Base-by-base conservation (phyloP, 2,329 filamentous ascomycete genomes). In the Diaporthe sp. region DNA sequence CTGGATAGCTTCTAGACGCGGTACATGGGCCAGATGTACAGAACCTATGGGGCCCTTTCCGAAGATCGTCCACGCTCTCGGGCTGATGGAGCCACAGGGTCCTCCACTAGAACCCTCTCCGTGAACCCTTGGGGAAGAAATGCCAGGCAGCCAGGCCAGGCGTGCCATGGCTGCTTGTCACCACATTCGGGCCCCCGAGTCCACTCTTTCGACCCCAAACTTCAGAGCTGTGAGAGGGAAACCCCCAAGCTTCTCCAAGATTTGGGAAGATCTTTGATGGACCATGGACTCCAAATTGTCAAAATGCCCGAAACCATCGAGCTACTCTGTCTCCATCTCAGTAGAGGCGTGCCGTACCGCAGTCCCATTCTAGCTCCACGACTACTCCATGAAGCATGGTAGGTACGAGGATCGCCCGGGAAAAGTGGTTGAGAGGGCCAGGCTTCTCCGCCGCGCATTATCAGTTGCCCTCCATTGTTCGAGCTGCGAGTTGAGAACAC, bases 221-320 rank as follows among this genome's bases (percentile, higher is more conserved):
- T 68, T 57, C 49, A 53, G n/a, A 51, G 70, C 61, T 71, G 60
- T 25, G 74, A 75, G 61, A 72, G 74, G 51, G 34, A 55, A 60
- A 71, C 67, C 76, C 68, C 76, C 76, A 77, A 75, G 60, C 44
- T 75, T 75, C 73, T 74, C 76, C 76, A 77, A 75, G 73, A 73
- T 77, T 77, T 73, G 73, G 68, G 39, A 73, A 71, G 75, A 75
- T 74, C 57, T 75, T 61, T 73, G 55, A 76, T 71, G 75, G 68
- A 73, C 51, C 68, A 65, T 73, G 73, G 60, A 72, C 73, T 75
- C 75, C 72, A 73, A 70, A 72, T 25, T 62, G 57, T 53, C 57
- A 73, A 71, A 73, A 53, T 55, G 71, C 71, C 71, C 71, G 71
- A 65, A 55, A 55, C 71, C 58, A 31, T 74, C 62, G 34, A 75